These are phyloP conservation scores for Pseudevernia furfuracea DNA, from an alignment of 495 filamentous ascomycete genomes.

Conservation along the genomic window DNA sequence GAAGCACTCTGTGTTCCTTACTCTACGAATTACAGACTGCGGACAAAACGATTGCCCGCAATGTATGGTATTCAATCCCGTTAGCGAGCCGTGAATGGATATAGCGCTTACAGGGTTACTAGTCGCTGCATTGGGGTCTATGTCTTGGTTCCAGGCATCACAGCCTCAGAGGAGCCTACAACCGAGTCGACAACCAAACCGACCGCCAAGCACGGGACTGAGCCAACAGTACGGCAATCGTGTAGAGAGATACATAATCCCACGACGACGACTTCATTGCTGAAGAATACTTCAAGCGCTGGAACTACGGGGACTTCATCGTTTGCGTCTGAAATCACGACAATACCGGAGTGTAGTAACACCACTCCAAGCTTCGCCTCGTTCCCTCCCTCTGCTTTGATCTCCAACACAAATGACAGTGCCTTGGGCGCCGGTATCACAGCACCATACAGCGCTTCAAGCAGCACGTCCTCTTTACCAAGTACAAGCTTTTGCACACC, in stretches of 20 bases:
- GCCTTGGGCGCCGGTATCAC: neutral
- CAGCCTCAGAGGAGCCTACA: neutral
- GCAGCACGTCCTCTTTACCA: neutral
- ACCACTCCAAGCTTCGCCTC: neutral
- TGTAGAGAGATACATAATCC: neutral
- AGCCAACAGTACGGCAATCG: neutral
- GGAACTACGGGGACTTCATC: neutral
- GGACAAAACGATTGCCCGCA: neutral
- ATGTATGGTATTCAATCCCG: neutral
- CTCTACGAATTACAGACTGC: neutral
- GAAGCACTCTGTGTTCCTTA: neutral
- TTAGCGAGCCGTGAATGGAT: neutral
- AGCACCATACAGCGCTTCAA: neutral
- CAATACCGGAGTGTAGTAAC: neutral
- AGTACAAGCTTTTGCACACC: neutral
- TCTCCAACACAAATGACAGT: neutral
- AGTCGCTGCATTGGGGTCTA: constrained; percentile 5
- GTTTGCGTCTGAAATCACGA: neutral
- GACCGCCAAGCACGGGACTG: neutral
- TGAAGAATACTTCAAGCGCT: neutral
- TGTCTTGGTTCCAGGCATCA: neutral
- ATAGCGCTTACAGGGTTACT: neutral
- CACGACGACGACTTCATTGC: neutral
- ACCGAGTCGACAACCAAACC: neutral
- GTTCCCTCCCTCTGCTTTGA: neutral